Percentiles rank a stretch among this genome's conserved stretches.
These are phyloP conservation scores for Cladobotryum protrusum DNA, from an alignment of 2,329 filamentous ascomycete species.

Conservation along the genomic window DNA sequence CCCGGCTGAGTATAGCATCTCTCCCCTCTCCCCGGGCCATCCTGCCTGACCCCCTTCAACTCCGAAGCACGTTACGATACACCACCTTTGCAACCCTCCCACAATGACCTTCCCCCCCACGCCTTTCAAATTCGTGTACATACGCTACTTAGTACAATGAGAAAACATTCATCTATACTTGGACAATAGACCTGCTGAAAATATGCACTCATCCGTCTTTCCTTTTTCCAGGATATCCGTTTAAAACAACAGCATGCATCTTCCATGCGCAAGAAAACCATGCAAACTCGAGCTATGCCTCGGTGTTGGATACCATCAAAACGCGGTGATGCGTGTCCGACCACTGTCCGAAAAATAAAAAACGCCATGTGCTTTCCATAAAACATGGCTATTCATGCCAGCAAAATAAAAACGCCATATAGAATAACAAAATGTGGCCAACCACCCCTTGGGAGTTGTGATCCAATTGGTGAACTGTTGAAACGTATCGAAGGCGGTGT, in stretches of 20 bases:
- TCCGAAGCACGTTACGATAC: too few relatives aligned
- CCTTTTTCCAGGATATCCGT: background rate
- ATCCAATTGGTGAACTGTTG: background rate
- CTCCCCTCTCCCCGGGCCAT: background rate
- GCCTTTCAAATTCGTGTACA: too few relatives aligned
- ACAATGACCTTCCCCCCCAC: too few relatives aligned
- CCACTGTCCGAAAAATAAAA: background rate
- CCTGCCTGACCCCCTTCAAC: too few relatives aligned
- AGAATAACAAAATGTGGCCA: background rate
- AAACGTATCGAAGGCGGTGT: too few relatives aligned
- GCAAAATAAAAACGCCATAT: constrained; percentile 4
- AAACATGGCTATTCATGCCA: background rate
- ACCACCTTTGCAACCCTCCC: too few relatives aligned
- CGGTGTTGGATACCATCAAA: background rate
- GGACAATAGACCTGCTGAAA: background rate
- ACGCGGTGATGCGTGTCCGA: background rate
- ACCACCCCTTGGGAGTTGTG: constrained; percentile 1
- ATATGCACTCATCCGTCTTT: background rate
- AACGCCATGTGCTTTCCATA: background rate
- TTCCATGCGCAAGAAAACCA: background rate
- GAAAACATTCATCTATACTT: too few relatives aligned
- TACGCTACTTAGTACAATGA: too few relatives aligned
- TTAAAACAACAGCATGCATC: background rate
- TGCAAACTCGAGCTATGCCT: background rate
- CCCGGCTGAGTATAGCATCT: constrained; percentile 2